Evolutionary conservation across 768 basidiomycete species (phyloP), one percentile per base, ranked within the genome.

Genomic region (Symmetrospora coprosmae): DNA sequence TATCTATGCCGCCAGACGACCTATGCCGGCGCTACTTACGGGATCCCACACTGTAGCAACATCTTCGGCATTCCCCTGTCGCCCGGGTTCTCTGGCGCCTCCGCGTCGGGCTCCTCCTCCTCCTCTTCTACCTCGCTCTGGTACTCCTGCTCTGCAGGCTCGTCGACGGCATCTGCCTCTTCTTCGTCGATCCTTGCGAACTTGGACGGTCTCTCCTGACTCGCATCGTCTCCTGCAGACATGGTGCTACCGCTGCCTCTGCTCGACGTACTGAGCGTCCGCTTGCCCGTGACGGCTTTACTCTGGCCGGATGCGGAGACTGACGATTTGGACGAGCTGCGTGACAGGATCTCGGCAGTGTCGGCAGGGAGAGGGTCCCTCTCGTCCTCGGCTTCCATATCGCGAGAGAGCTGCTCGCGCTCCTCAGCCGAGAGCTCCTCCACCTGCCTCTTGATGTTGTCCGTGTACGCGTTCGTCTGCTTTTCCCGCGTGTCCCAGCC

Each of bases 21-120:
- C n/a, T n/a, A n/a, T n/a, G n/a, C n/a, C n/a, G 21, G 6, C 23
- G 21, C 3, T 7, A 25, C 55, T 43, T 21, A 58, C 55, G 43
- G 41, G 16, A 58, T 46, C 13, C 55, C 55, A 34, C 41, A 45
- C 43, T 39, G 40, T 2, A 47, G 9, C 5, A 58, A 33, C 55
- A 58, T 58, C 33, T 47, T 58, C 4, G 55, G 41, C 55, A 58
- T 58, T 14, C 55, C 55, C 13, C 55, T 19, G n/a, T 21, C 23
- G 17, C 5, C n/a, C 2, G 55, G 55, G 37, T 58, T 35, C 3
- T 58, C 55, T 16, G 19, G 13, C 19, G 6, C 34, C 17, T 53
- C 55, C 23, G 14, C 17, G 25, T 45, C 53, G 27, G 21, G 7
- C 4, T 28, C 40, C 43, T 40, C 53, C 27, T 45, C 53, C 34